Conservation (phyloP, 306 rosid genomes). For the Cicer arietinum region DNA sequence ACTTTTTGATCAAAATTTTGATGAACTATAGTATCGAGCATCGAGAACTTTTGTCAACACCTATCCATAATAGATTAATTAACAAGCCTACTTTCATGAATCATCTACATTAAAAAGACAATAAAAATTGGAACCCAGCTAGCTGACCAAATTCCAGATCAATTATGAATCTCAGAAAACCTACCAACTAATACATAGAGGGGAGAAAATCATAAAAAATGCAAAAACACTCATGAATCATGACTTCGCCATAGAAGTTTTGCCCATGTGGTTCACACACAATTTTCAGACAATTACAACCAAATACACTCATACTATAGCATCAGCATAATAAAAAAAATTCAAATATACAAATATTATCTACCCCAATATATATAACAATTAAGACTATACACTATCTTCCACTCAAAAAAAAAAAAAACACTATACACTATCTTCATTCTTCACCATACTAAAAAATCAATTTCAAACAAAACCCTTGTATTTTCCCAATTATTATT, state of each 20-base stretch:
- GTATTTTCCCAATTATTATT: background rate
- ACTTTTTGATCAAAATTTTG: background rate
- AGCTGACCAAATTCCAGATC: background rate
- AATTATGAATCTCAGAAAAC: background rate
- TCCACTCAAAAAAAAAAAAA: background rate
- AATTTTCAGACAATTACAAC: background rate
- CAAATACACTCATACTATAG: background rate
- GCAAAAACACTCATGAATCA: background rate
- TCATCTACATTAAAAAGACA: background rate
- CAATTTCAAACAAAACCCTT: background rate
- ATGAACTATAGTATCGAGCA: background rate
- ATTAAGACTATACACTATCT: background rate
- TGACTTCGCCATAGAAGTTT: background rate
- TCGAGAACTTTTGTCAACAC: conserved; percentile 3
- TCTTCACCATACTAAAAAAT: conserved; percentile 15
- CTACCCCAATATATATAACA: background rate
- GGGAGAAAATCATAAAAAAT: background rate
- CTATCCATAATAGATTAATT: conserved; percentile 3
- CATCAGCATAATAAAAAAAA: conserved; percentile 7
- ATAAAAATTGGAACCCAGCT: background rate
- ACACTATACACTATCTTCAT: background rate
- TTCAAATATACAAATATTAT: conserved; percentile 1
- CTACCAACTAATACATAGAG: conserved; percentile 4
- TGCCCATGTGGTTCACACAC: too few relatives aligned
- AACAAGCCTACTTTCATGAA: conserved; percentile 4